Conservation (phyloP, 345 rosid genomes). For the Arabis alpina region DNA sequence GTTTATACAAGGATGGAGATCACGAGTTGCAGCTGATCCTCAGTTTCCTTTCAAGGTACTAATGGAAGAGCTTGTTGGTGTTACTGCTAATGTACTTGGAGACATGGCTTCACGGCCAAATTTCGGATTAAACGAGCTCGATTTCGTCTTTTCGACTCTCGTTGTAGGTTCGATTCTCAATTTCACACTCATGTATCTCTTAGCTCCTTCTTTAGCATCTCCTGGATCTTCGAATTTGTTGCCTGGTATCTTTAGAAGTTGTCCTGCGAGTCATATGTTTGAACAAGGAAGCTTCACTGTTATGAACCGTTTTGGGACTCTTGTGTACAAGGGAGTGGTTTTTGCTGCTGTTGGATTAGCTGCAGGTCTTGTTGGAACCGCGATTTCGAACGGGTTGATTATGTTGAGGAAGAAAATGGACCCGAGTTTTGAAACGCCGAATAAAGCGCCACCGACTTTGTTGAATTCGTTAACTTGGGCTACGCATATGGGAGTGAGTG, state of each 20-base stretch:
- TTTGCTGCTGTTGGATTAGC: conserved; percentile 85
- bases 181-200: conserved; percentile 91
- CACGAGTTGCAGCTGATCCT: conserved; percentile 88
- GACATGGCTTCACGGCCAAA: conserved; percentile 99
- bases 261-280: conserved; percentile 90
- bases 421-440: conserved; percentile 83
- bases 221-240: conserved; percentile 50
- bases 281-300: conserved; percentile 68
- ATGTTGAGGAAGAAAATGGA: conserved; percentile 95
- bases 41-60: conserved; percentile 93
- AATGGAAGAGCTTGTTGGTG: conserved; percentile 94
- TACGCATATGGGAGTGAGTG: conserved; percentile 85
- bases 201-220: conserved; percentile 69
- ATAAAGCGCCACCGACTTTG: conserved; percentile 85
- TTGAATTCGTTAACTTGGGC: conserved; percentile 93
- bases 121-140: conserved; percentile 92
- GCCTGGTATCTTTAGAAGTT: conserved; percentile 72
- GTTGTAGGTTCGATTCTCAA: conserved; percentile 89
- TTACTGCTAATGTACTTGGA: conserved; percentile 81
- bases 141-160: conserved; percentile 88
- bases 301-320: conserved; percentile 70
- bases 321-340: conserved; percentile 78
- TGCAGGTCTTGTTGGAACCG: conserved; percentile 93
- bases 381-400: conserved; percentile 78
- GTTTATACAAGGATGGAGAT: conserved; percentile 82